These are phyloP conservation scores for Caryopteris hybrid DNA, from an alignment of 305 asterid genomes.

Conservation along the genomic window DNA sequence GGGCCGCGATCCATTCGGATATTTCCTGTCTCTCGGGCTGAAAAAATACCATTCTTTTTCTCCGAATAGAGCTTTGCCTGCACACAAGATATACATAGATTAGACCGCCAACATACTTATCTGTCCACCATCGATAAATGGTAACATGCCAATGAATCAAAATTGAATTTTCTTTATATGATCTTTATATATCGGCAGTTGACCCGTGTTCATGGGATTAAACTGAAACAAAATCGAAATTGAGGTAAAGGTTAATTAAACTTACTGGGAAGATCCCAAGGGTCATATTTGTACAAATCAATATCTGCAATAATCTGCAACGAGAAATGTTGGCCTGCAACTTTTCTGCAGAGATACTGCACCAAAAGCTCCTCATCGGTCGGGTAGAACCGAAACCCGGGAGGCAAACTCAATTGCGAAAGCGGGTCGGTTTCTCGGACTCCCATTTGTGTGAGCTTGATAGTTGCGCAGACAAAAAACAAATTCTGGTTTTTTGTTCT, in stretches of 20 bases:
- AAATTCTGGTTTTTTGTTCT: too few relatives aligned
- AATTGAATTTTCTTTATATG: too few relatives aligned
- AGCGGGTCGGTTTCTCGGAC: slow-evolving; percentile 59
- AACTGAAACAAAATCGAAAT: too few relatives aligned
- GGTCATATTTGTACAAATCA: slow-evolving; percentile 75
- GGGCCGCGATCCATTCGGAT: slow-evolving; percentile 85
- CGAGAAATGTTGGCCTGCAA: slow-evolving; percentile 62
- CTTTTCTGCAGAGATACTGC: slow-evolving; percentile 65
- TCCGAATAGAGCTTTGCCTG: slow-evolving; percentile 78
- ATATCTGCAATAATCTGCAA: slow-evolving; percentile 65
- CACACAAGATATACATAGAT: too few relatives aligned
- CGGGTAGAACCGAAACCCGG: slow-evolving; percentile 85
- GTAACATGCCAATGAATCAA: too few relatives aligned
- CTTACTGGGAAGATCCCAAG: slow-evolving; percentile 87
- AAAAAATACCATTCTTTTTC: slow-evolving; percentile 91
- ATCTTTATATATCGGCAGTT: too few relatives aligned
- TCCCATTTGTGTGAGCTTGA: too few relatives aligned
- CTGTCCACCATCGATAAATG: too few relatives aligned
- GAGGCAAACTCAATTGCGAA: slow-evolving; percentile 69
- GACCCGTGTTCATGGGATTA: too few relatives aligned
- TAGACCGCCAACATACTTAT: too few relatives aligned
- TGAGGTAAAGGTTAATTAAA: too few relatives aligned
- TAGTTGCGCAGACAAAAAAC: too few relatives aligned
- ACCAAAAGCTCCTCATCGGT: slow-evolving; percentile 88
- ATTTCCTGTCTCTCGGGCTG: slow-evolving; percentile 77